Percentiles rank a stretch among this genome's conserved stretches.
phyloP scores from a whole-genome alignment of 2,329 filamentous ascomycete genomes.

The Hypoxylon sp. region DNA sequence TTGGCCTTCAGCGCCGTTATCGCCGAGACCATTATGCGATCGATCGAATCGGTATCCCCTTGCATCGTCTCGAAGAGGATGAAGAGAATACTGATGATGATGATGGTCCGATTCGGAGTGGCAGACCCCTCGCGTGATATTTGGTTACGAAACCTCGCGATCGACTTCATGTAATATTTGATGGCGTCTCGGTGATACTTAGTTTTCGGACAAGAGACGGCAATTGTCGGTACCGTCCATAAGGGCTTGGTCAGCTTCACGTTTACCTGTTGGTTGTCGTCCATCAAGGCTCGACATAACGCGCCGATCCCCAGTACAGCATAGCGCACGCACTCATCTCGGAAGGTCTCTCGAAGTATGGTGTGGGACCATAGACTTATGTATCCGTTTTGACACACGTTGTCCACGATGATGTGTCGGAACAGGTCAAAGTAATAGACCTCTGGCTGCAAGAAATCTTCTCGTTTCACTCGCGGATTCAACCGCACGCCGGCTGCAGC shows the following conservation, averaged over 20 bases:
- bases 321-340: conserved; percentile 39
- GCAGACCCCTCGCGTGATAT: conserved; percentile 24
- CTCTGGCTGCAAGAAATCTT: conserved; percentile 25
- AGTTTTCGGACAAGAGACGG: conserved; percentile 6
- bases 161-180: conserved; percentile 32
- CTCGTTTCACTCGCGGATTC: background rate
- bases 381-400: conserved; percentile 36
- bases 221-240: conserved; percentile 23
- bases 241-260: conserved; percentile 4
- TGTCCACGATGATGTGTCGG: conserved; percentile 29
- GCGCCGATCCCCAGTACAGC: conserved; percentile 37
- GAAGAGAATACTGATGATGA: conserved; percentile 38
- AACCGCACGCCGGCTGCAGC: conserved; percentile 1
- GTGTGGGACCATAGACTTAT: conserved; percentile 36
- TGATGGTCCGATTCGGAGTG: conserved; percentile 23
- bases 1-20: conserved; percentile 28
- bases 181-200: conserved; percentile 34
- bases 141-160: conserved; percentile 27
- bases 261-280: conserved; percentile 9
- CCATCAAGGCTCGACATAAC: conserved; percentile 31
- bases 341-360: conserved; percentile 35
- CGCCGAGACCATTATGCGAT: conserved; percentile 26
- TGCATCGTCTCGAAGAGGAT: conserved; percentile 39
- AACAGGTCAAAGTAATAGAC: conserved; percentile 37
- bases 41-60: conserved; percentile 33